Percentiles rank a stretch among this genome's conserved stretches.
These are phyloP conservation scores for Alternaria conjuncta DNA, from an alignment of 2,329 filamentous ascomycete species.

Conservation along the genomic window DNA sequence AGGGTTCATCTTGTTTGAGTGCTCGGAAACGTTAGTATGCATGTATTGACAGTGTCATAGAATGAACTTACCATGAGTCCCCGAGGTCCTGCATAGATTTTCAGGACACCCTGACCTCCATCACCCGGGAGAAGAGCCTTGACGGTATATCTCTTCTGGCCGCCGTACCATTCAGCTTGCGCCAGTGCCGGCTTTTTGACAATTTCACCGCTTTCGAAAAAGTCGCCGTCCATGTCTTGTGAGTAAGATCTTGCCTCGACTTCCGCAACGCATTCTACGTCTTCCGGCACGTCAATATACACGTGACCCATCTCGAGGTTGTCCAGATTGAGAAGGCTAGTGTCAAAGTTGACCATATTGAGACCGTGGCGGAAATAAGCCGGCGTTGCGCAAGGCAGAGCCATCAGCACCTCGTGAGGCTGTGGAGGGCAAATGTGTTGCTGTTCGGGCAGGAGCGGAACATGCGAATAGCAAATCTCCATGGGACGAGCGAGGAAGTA, in stretches of 20 bases:
- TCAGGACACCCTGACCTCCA: conserved; percentile 85
- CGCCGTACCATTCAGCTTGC: conserved; percentile 89
- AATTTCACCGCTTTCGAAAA: conserved; percentile 89
- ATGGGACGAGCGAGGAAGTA: conserved; percentile 91
- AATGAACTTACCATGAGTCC: conserved; percentile 74
- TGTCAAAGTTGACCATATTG: conserved; percentile 88
- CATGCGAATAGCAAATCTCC: conserved; percentile 94
- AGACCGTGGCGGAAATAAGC: conserved; percentile 84
- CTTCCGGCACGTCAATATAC: conserved; percentile 83
- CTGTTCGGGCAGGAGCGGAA: conserved; percentile 84
- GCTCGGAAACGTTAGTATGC: conserved; percentile 51
- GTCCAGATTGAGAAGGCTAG: conserved; percentile 82
- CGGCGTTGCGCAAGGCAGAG: conserved; percentile 84
- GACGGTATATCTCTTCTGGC: conserved; percentile 88
- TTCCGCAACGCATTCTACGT: conserved; percentile 91
- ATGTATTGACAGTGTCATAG: background rate
- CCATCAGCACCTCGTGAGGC: conserved; percentile 82
- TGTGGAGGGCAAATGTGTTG: conserved; percentile 93
- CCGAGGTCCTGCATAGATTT: conserved; percentile 91
- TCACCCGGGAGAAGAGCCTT: conserved; percentile 92
- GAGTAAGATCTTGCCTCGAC: conserved; percentile 84
- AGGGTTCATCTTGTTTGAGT: conserved; percentile 94
- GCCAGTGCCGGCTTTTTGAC: conserved; percentile 85
- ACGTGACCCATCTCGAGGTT: conserved; percentile 93
- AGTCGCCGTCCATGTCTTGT: conserved; percentile 85